Percentiles rank a stretch among this genome's conserved stretches.
phyloP scores from a whole-genome alignment of 2,329 filamentous ascomycete genomes.

The Huntiella decipiens region DNA sequence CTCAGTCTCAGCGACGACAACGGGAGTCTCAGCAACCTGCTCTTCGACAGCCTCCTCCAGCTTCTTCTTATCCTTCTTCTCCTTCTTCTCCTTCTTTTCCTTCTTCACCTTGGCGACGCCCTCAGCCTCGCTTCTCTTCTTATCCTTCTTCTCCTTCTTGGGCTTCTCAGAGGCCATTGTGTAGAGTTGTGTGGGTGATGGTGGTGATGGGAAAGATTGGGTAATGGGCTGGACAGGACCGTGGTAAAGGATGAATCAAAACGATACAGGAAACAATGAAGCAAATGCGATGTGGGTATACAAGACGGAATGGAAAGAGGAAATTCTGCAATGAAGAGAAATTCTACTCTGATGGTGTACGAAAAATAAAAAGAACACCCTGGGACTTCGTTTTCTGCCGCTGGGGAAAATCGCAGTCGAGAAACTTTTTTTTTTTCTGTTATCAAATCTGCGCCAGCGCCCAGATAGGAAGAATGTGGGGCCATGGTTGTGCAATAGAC shows the following conservation, averaged over 20 bases:
- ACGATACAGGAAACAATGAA: conserved; percentile 6
- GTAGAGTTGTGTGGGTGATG: neutral
- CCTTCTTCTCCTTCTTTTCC: conserved; percentile 39
- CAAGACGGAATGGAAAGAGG: conserved; percentile 1
- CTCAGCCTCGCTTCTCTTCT: conserved; percentile 40
- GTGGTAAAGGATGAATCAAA: conserved; percentile 11
- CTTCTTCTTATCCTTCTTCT: conserved; percentile 44
- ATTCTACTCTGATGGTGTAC: no score
- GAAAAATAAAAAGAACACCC: no score
- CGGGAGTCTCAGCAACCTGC: conserved; percentile 29
- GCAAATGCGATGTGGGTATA: conserved; percentile 2
- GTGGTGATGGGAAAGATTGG: neutral
- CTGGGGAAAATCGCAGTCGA: neutral
- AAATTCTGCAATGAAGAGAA: neutral
- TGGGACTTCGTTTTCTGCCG: neutral
- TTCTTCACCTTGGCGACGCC: conserved; percentile 41
- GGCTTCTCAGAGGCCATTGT: conserved; percentile 29
- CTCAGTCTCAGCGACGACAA: conserved; percentile 21
- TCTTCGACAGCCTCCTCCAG: conserved; percentile 56
- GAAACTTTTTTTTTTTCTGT: conserved; percentile 12
- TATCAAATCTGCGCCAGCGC: conserved; percentile 11
- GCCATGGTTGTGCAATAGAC: neutral
- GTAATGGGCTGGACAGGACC: neutral
- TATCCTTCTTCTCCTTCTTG: conserved; percentile 31
- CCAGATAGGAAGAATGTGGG: conserved; percentile 5